Evolutionary conservation across 75 land plant genomes (phyloP), one percentile per base, ranked within the genome.

Genomic region (Azolla pinnata): DNA sequence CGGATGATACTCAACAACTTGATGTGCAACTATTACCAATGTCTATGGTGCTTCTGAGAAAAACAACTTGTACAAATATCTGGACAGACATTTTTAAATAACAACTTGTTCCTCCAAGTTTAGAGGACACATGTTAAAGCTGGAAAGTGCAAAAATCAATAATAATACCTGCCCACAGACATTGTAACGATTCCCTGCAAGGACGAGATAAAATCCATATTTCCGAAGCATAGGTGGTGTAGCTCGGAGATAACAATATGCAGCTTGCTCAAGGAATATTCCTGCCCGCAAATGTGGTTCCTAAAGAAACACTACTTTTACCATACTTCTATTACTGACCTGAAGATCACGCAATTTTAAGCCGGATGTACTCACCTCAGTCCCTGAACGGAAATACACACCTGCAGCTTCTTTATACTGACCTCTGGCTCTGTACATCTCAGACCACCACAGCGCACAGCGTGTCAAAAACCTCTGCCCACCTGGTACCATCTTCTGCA

Each of bases 391-490:
- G 27, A 83, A 83, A 64, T 72, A 80, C 5, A 90, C 83, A 60
- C 42, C 51, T 17, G 97, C 93, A 54, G 97, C 99, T 20, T 95
- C 99, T 59, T 74, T 79, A 64, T 66, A 78, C 63, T 90, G 91
- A 16, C 75, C 80, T 66, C 91, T 66, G 29, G 91, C 64, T 67
- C 81, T 95, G 26, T 83, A 77, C 90, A 95, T 85, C 72, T 90
- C 99, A 44, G 79, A 77, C 85, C 87, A 86, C 96, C 96, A 95
- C n/a, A 95, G 76, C 46, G 91, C 90, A 79, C 87, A 83, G 27
- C 99, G 73, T 54, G 75, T 78, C 27, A 97, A 84, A 80, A 86
- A 83, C 67, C 75, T 80, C 50, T 66, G 75, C 61, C 81, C 78
- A 28, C 78, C 64, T 27, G 76, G 56, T 12, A 87, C 90, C 33